Evolutionary conservation across 768 basidiomycete species (phyloP).

Genomic region (Panellus pusillus): DNA sequence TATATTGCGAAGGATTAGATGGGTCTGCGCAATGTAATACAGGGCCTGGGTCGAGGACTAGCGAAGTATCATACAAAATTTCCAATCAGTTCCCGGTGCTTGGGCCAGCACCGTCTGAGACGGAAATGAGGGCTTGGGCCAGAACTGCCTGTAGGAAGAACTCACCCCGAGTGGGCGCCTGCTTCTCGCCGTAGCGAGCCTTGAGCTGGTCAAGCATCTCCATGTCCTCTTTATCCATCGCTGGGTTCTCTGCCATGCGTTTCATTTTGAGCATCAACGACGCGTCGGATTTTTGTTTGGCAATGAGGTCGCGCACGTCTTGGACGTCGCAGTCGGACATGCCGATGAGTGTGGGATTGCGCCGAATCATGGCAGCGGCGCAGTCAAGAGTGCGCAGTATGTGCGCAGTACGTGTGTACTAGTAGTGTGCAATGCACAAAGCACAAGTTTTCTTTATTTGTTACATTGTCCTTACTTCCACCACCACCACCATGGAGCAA

Average conservation of each 20-base stretch:
- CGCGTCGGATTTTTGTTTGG: slow-evolving; percentile 45
- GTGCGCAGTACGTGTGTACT: background rate
- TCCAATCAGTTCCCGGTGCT: slow-evolving; percentile 6
- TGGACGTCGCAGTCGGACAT: slow-evolving; percentile 80
- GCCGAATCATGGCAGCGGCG: slow-evolving; percentile 61
- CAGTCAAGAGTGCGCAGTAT: too few relatives aligned
- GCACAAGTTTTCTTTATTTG: background rate
- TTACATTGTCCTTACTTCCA: slow-evolving; percentile 1
- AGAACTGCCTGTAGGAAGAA: background rate
- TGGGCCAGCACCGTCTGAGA: slow-evolving; percentile 2
- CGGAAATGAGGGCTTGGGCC: background rate
- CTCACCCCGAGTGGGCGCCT: slow-evolving; percentile 25
- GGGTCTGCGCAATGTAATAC: too few relatives aligned
- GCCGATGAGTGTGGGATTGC: slow-evolving; percentile 72
- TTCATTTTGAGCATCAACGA: slow-evolving; percentile 45
- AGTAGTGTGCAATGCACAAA: slow-evolving; percentile 15
- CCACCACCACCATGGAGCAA: slow-evolving; percentile 54
- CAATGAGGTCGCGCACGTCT: slow-evolving; percentile 65
- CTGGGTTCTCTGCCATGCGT: slow-evolving; percentile 43
- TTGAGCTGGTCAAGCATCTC: slow-evolving; percentile 34
- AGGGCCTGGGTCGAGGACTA: too few relatives aligned
- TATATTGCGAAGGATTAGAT: too few relatives aligned
- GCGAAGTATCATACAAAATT: background rate
- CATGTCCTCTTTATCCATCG: slow-evolving; percentile 29
- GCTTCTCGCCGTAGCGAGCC: slow-evolving; percentile 27